Evolutionary conservation across 805 yeast genomes (phyloP).

Genomic region (Jamesozyma piceae): DNA sequence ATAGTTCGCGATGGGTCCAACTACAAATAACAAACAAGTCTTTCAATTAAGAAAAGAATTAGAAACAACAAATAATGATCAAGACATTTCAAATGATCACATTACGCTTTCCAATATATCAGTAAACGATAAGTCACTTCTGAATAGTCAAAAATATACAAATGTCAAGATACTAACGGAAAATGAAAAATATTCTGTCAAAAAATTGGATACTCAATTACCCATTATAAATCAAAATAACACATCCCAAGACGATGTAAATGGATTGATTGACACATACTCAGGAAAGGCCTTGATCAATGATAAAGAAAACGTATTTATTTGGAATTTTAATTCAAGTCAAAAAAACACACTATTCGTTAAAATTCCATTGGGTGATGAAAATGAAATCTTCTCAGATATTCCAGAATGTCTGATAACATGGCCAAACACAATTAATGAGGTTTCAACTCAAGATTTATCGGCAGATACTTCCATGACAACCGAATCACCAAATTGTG

Average conservation of each 20-base stretch:
- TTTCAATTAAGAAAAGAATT: conserved; percentile 27
- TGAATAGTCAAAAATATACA: not conserved
- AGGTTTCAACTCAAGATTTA: not conserved
- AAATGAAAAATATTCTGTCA: conserved; percentile 25
- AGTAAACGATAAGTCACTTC: conserved; percentile 1
- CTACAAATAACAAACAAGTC: conserved; percentile 8
- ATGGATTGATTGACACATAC: conserved; percentile 28
- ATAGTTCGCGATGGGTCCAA: conserved; percentile 1
- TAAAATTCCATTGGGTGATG: conserved; percentile 24
- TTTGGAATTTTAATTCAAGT: conserved; percentile 60
- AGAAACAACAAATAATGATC: not conserved
- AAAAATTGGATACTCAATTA: conserved; percentile 15
- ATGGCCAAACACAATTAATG: conserved; percentile 25
- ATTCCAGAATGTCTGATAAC: conserved; percentile 23
- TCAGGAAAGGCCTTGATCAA: conserved; percentile 42
- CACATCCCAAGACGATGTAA: conserved; percentile 2
- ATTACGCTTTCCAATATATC: not conserved
- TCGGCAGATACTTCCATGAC: not conserved
- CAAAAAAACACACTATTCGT: conserved; percentile 42
- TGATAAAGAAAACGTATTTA: conserved; percentile 43
- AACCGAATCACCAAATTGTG: conserved; percentile 36
- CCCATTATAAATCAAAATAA: conserved; percentile 3
- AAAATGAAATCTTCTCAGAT: conserved; percentile 11
- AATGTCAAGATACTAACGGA: conserved; percentile 21
- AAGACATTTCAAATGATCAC: not conserved